These are phyloP conservation scores for Pichia gijzeniarum DNA, from an alignment of 805 yeast species.

Conservation along the genomic window DNA sequence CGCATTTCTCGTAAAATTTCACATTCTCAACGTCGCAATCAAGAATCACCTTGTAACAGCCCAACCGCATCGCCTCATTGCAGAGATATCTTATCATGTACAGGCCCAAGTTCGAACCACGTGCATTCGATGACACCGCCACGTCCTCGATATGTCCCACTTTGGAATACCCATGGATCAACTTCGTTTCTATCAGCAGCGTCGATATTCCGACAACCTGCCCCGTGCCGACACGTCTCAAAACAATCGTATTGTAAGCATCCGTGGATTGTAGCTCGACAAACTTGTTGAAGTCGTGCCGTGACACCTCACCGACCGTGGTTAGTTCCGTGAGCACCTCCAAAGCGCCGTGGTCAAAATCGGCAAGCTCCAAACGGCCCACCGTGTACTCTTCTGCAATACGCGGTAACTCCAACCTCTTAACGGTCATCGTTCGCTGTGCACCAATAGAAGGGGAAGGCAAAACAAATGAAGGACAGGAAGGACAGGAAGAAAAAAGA, in stretches of 20 bases:
- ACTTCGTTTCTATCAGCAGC: slow-evolving; percentile 69
- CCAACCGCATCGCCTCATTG: slow-evolving; percentile 47
- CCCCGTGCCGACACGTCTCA: slow-evolving; percentile 41
- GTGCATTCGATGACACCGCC: slow-evolving; percentile 66
- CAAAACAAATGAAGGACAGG: too few species aligned
- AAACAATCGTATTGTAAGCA: slow-evolving; percentile 65
- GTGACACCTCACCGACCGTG: slow-evolving; percentile 68
- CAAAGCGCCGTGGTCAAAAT: slow-evolving; percentile 57
- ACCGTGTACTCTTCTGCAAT: slow-evolving; percentile 62
- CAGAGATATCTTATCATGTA: slow-evolving; percentile 57
- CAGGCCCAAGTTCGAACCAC: slow-evolving; percentile 78
- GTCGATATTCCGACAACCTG: slow-evolving; percentile 79
- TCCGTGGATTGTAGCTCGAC: slow-evolving; percentile 52
- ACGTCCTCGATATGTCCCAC: slow-evolving; percentile 97
- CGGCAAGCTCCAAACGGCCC: slow-evolving; percentile 49
- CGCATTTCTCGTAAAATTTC: slow-evolving; percentile 86
- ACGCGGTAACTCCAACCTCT: background rate
- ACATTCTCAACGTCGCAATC: slow-evolving; percentile 84
- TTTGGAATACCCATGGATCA: slow-evolving; percentile 75
- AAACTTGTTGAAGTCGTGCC: slow-evolving; percentile 42
- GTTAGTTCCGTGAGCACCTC: slow-evolving; percentile 65
- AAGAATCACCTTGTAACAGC: slow-evolving; percentile 83
- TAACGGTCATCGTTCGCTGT: background rate
- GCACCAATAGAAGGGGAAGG: too few species aligned
- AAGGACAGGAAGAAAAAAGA: background rate